These are phyloP conservation scores for Fusarium mangiferae DNA, from an alignment of 2,329 filamentous ascomycete genomes.

Conservation along the genomic window DNA sequence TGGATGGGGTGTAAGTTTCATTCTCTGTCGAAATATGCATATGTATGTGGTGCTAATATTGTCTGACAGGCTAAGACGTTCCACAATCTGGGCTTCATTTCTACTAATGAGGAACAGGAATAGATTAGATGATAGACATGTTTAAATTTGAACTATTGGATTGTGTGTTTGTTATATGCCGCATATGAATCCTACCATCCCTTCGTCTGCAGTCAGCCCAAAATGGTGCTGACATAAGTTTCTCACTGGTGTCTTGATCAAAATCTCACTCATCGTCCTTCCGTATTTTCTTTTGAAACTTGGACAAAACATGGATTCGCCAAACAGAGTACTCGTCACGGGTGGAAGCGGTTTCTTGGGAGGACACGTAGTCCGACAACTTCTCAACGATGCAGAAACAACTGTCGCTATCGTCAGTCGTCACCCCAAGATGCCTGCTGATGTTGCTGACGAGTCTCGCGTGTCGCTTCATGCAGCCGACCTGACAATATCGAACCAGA, in stretches of 20 bases:
- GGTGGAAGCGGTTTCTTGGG: constrained; percentile 6
- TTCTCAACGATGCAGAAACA: neutral
- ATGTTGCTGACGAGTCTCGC: neutral
- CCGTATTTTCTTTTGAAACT: too few species aligned
- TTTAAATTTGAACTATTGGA: neutral
- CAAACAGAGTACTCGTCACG: neutral
- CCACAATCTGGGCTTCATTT: neutral
- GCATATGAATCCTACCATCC: neutral
- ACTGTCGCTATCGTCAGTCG: neutral
- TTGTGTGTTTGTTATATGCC: neutral
- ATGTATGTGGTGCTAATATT: neutral
- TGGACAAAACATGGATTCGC: too few species aligned
- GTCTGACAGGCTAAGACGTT: neutral
- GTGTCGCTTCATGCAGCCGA: neutral
- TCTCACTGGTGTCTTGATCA: too few species aligned
- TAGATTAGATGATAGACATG: neutral
- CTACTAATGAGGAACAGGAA: neutral
- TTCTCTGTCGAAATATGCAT: neutral
- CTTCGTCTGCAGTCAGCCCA: neutral
- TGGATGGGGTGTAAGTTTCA: neutral
- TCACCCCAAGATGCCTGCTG: neutral
- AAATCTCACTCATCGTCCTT: neutral
- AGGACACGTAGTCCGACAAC: neutral
- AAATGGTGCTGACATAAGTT: neutral
- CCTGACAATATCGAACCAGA: neutral